These are phyloP conservation scores for Pichia sp. DNA, from an alignment of 1,139 yeast genomes.

Conservation along the genomic window DNA sequence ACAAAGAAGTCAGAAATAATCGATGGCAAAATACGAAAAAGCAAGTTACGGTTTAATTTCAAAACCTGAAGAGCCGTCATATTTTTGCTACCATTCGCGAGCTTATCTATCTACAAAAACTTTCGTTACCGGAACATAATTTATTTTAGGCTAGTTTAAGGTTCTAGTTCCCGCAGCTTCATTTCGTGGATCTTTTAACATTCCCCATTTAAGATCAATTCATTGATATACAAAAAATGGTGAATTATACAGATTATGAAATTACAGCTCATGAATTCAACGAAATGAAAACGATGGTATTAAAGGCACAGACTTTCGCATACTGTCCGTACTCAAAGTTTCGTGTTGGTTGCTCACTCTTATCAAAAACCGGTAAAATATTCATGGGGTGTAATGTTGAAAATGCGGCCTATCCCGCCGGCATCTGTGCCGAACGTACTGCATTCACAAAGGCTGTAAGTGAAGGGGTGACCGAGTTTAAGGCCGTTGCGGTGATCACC, in stretches of 20 bases:
- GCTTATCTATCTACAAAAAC: too few relatives aligned
- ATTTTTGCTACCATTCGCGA: too few relatives aligned
- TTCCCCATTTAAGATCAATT: too few relatives aligned
- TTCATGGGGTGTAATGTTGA: conserved; percentile 83
- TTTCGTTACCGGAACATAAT: too few relatives aligned
- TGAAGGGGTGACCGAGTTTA: conserved; percentile 32
- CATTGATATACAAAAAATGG: too few relatives aligned
- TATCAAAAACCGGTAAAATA: conserved; percentile 41
- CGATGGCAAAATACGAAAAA: too few relatives aligned
- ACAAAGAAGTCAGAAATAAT: too few relatives aligned
- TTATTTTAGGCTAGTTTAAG: too few relatives aligned
- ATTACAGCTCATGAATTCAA: conserved; percentile 8
- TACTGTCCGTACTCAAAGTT: conserved; percentile 83
- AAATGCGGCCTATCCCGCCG: conserved; percentile 81
- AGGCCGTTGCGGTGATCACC: conserved; percentile 65
- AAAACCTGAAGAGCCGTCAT: too few relatives aligned
- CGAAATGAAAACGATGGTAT: conserved; percentile 13
- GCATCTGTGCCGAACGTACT: conserved; percentile 86
- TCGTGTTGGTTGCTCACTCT: conserved; percentile 75
- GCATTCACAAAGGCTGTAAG: conserved; percentile 60
- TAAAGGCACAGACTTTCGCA: conserved; percentile 41
- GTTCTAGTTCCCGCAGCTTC: too few relatives aligned
- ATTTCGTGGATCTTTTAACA: too few relatives aligned
- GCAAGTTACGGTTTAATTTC: too few relatives aligned
- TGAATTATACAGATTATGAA: neutral